Evolutionary conservation across 2,329 filamentous ascomycete genomes (phyloP).

Genomic region (Cladosporium sp.): DNA sequence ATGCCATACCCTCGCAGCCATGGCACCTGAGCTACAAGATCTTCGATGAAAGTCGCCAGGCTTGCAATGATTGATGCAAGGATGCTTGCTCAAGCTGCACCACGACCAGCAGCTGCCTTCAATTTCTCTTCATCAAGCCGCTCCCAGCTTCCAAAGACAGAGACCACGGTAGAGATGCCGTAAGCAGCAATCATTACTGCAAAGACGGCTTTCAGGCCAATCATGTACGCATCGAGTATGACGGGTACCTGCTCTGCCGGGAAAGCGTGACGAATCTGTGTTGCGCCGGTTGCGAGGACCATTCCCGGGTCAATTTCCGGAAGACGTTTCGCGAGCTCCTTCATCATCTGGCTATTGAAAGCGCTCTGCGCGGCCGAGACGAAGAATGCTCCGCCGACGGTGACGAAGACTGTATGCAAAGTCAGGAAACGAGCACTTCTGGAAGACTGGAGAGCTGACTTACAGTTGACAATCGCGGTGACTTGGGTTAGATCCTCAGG

Average conservation of each 20-base stretch:
- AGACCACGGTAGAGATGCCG: neutral
- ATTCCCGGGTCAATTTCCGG: slow-evolving; percentile 37
- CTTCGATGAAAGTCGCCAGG: neutral
- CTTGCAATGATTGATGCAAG: neutral
- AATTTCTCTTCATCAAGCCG: neutral
- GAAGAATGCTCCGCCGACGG: slow-evolving; percentile 65
- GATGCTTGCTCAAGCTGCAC: neutral
- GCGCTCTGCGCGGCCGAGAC: slow-evolving; percentile 66
- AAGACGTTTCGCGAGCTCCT: slow-evolving; percentile 50
- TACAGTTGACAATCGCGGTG: slow-evolving; percentile 39
- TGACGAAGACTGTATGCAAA: slow-evolving; percentile 56
- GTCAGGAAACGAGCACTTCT: neutral
- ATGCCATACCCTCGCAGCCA: neutral
- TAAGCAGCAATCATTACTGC: neutral
- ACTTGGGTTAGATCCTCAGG: slow-evolving; percentile 31
- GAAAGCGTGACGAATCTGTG: neutral
- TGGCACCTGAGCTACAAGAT: neutral
- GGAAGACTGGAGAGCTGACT: neutral
- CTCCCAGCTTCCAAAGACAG: neutral
- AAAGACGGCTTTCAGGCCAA: neutral
- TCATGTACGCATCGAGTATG: neutral
- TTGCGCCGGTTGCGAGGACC: neutral
- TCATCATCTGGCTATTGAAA: slow-evolving; percentile 64
- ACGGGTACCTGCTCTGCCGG: neutral
- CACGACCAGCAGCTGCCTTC: neutral